A percentile compares a stretch with the other conserved stretches of the same genome.
Evolutionary conservation across 768 basidiomycete species (phyloP).

Genomic region (Tricholoma sp.): DNA sequence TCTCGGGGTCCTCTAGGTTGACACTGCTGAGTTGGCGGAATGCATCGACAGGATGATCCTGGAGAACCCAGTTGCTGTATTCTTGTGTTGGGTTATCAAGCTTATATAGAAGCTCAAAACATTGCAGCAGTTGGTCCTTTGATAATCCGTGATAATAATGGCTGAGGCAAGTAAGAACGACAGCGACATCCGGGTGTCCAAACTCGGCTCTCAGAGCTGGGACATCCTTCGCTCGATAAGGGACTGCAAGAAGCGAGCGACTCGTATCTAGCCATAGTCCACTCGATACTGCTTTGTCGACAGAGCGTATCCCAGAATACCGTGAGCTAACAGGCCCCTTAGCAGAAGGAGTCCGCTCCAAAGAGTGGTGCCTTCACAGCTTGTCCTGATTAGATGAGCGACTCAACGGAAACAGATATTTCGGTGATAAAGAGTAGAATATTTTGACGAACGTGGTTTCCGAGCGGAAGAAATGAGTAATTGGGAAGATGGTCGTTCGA

Average conservation of each 20-base stretch:
- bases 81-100: conserved; percentile 35
- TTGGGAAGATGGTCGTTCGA: conserved; percentile 4
- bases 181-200: conserved; percentile 45
- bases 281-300: conserved; percentile 42
- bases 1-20: conserved; percentile 35
- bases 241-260: conserved; percentile 45
- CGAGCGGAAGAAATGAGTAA: conserved; percentile 13
- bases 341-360: conserved; percentile 38
- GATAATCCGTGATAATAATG: conserved; percentile 47
- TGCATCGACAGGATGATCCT: conserved; percentile 9
- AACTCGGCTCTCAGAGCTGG: conserved; percentile 44
- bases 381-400: conserved; percentile 7
- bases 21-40: conserved; percentile 32
- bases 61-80: conserved; percentile 24
- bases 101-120: conserved; percentile 33
- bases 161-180: conserved; percentile 40
- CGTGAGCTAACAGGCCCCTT: conserved; percentile 38
- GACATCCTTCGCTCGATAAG: conserved; percentile 47
- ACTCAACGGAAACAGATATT: background rate
- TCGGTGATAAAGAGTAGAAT: conserved; percentile 20
- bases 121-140: conserved; percentile 28
- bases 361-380: conserved; percentile 10
- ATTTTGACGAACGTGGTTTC: conserved; percentile 6
- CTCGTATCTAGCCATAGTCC: conserved; percentile 42
- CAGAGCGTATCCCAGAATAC: conserved; percentile 34